Evolutionary conservation across 495 filamentous ascomycete genomes (phyloP), one percentile per base, ranked within the genome.

Genomic region (Tuber umbilicatum): DNA sequence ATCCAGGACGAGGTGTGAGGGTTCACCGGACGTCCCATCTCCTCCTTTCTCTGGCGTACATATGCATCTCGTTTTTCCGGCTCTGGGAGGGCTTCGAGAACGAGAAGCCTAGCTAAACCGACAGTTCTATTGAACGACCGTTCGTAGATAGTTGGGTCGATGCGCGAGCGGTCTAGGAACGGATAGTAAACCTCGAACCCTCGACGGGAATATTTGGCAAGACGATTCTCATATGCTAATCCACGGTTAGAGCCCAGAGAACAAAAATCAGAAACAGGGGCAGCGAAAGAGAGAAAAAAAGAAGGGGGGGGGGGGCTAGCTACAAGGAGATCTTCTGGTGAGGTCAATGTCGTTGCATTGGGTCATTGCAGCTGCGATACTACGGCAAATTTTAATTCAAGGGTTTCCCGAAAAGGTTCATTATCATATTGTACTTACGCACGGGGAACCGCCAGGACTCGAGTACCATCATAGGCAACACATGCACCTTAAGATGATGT

Each of bases 91-190:
- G 89, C 88, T 80, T 96, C 92, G 0, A 94, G 83, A n/a, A 96
- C 89, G 23, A 96, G 85, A 2, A 96, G 86, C 55, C 91, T 85
- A 5, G 92, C 92, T n/a, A 96, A 87, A 1, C 92, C 92, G 67
- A 91, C 86, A 0, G 90, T 92, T 14, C 78, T 84, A 37, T 86
- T 85, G 73, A 94, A 94, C 70, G 89, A 92, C 70, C 92, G 84
- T 81, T 96, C 92, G 74, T 91, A 96, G 72, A 96, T 93, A 4
- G 92, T 93, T 14, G 92, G 92, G 78, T 96, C 92, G 69, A 96
- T 85, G 16, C 87, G 87, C 5, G 88, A 87, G 35, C 92, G 88
- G 72, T 94, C 91, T 37, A 96, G 85, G 38, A 88, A 85, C 0
- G 88, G 85, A 89, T 91, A 94, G 81, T 91, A 91, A 5, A 94